Conservation (phyloP, 2,329 filamentous ascomycete species). For the Fusarium xyrophilum region DNA sequence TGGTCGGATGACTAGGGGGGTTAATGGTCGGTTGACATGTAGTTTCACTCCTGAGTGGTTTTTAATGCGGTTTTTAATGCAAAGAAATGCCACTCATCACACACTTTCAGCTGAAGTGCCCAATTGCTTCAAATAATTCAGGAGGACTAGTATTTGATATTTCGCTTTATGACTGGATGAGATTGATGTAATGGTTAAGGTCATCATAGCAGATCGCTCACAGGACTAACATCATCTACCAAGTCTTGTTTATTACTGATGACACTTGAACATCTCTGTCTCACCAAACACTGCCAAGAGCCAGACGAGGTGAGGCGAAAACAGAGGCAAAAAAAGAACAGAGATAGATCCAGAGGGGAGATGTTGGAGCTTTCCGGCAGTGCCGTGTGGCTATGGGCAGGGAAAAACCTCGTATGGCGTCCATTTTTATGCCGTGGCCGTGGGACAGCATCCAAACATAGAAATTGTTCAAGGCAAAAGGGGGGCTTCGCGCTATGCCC, state of each 20-base stretch:
- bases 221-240: not conserved
- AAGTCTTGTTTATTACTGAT: constrained; percentile 2
- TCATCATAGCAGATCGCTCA: not conserved
- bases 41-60: not conserved
- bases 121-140: not conserved
- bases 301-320: constrained; percentile 4
- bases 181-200: not conserved
- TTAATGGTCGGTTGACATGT: too few species aligned
- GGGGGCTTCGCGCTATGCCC: constrained; percentile 24
- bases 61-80: not conserved
- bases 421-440: constrained; percentile 34
- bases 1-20: too few species aligned
- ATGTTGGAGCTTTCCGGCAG: constrained; percentile 16
- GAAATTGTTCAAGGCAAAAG: constrained; percentile 29
- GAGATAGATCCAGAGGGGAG: constrained; percentile 15
- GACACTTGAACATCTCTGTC: not conserved
- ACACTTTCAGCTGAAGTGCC: not conserved
- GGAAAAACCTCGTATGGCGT: constrained; percentile 36
- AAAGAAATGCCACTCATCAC: not conserved
- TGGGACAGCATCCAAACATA: constrained; percentile 41
- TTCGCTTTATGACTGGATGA: too few species aligned
- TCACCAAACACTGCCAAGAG: constrained; percentile 1
- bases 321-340: not conserved
- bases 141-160: not conserved
- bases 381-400: constrained; percentile 39